phyloP scores from a whole-genome alignment of 139 green algal genomes.

The Chlorokybus atmophyticus region DNA sequence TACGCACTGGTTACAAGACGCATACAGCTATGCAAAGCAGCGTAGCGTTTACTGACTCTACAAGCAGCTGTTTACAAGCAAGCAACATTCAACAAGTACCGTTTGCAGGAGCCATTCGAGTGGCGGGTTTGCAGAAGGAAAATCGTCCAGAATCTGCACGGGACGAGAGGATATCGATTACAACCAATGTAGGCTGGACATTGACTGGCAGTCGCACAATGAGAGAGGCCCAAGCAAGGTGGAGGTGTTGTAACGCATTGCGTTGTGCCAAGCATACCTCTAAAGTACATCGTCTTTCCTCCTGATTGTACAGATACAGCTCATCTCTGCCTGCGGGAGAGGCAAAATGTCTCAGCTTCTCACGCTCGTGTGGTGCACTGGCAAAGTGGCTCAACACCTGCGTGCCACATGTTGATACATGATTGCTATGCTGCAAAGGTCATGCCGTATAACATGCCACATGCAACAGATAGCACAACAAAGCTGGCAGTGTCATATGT shows the following conservation, averaged over 20 bases:
- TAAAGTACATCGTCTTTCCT: constrained; percentile 31
- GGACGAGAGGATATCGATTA: constrained; percentile 4
- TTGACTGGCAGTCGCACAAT: no score
- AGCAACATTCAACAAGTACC: neutral
- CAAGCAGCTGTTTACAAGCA: neutral
- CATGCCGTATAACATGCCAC: neutral
- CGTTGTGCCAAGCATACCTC: no score
- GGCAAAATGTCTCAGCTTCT: constrained; percentile 71
- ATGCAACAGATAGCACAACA: neutral
- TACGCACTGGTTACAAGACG: neutral
- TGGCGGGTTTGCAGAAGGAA: constrained; percentile 43
- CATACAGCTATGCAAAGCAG: neutral
- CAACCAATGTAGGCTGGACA: constrained; percentile 13
- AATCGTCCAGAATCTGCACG: constrained; percentile 80
- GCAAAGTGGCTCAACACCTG: constrained; percentile 48
- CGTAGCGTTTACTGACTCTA: neutral
- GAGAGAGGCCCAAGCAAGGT: no score
- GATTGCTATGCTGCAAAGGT: neutral
- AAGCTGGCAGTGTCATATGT: neutral
- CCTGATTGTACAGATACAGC: constrained; percentile 30
- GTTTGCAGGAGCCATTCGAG: constrained; percentile 48
- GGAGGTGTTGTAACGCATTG: no score
- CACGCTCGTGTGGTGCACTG: constrained; percentile 36
- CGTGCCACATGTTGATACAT: neutral
- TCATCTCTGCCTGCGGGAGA: constrained; percentile 37